Evolutionary conservation across 768 basidiomycete genomes (phyloP).

Genomic region (Mycena capillaripes): DNA sequence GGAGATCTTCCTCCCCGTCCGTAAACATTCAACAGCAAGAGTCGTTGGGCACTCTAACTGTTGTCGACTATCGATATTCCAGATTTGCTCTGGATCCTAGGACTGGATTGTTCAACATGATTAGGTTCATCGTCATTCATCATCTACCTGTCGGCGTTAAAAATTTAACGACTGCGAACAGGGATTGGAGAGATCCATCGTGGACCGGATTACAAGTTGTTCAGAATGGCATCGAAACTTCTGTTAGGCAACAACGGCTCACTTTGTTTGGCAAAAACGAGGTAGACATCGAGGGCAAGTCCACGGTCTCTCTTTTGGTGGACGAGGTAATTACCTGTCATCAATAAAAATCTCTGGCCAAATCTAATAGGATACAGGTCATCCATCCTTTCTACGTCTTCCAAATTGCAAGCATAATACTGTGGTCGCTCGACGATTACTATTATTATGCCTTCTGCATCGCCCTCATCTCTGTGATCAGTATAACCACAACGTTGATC

Average conservation of each 20-base stretch:
- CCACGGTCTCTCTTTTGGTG: conserved; percentile 79
- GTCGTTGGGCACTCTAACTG: conserved; percentile 55
- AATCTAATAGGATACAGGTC: conserved; percentile 60
- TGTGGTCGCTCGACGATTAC: conserved; percentile 97
- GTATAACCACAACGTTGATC: conserved; percentile 87
- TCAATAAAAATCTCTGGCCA: neutral
- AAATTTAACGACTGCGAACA: conserved; percentile 46
- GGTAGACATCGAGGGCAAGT: conserved; percentile 93
- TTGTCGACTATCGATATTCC: conserved; percentile 94
- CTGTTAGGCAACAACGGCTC: conserved; percentile 72
- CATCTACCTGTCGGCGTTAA: conserved; percentile 9
- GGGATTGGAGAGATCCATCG: conserved; percentile 90
- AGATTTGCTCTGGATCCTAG: conserved; percentile 90
- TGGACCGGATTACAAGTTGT: conserved; percentile 77
- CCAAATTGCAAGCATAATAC: conserved; percentile 93
- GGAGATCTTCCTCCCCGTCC: neutral
- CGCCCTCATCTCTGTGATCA: conserved; percentile 88
- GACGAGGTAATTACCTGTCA: conserved; percentile 84
- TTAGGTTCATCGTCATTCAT: conserved; percentile 66
- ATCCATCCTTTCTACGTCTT: conserved; percentile 99
- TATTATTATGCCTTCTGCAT: conserved; percentile 99
- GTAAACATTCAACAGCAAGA: neutral
- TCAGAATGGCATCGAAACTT: conserved; percentile 71
- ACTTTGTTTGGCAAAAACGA: conserved; percentile 87
- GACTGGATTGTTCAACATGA: conserved; percentile 85